Conservation (phyloP, 805 yeast genomes). For the Ogataea dorogensis region DNA sequence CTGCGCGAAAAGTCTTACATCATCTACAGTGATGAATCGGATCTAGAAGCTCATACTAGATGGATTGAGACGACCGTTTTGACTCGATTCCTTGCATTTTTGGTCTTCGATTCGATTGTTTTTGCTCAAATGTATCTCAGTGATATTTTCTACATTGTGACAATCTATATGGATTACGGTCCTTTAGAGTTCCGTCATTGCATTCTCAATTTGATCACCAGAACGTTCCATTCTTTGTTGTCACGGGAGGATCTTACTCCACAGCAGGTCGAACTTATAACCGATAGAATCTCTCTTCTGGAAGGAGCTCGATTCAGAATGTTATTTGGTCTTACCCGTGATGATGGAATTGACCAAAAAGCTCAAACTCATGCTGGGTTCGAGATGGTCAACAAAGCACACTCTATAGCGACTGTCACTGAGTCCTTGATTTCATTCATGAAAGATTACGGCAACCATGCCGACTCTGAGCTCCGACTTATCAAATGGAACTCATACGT, state of each 20-base stretch:
- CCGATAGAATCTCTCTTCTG: slow-evolving; percentile 44
- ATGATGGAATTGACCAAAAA: slow-evolving; percentile 37
- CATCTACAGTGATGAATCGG: slow-evolving; percentile 43
- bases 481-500: slow-evolving; percentile 65
- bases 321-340: slow-evolving; percentile 68
- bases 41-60: slow-evolving; percentile 49
- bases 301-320: slow-evolving; percentile 65
- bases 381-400: slow-evolving; percentile 40
- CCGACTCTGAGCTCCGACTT: slow-evolving; percentile 54
- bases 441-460: slow-evolving; percentile 44
- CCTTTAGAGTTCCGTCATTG: slow-evolving; percentile 57
- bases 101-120: slow-evolving; percentile 68
- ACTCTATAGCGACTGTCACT: slow-evolving; percentile 58
- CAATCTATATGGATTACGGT: slow-evolving; percentile 55
- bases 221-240: slow-evolving; percentile 67
- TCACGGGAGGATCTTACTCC: slow-evolving; percentile 52
- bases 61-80: slow-evolving; percentile 74
- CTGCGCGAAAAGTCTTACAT: slow-evolving; percentile 53
- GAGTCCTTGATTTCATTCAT: slow-evolving; percentile 53
- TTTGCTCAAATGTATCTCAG: slow-evolving; percentile 65
- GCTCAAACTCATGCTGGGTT: slow-evolving; percentile 27
- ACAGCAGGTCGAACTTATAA: slow-evolving; percentile 40
- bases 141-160: slow-evolving; percentile 65
- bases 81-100: slow-evolving; percentile 57
- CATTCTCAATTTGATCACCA: slow-evolving; percentile 59